Base-by-base conservation (phyloP, 371 early-diverging fungal species). In the Zancudomyces culisetae region DNA sequence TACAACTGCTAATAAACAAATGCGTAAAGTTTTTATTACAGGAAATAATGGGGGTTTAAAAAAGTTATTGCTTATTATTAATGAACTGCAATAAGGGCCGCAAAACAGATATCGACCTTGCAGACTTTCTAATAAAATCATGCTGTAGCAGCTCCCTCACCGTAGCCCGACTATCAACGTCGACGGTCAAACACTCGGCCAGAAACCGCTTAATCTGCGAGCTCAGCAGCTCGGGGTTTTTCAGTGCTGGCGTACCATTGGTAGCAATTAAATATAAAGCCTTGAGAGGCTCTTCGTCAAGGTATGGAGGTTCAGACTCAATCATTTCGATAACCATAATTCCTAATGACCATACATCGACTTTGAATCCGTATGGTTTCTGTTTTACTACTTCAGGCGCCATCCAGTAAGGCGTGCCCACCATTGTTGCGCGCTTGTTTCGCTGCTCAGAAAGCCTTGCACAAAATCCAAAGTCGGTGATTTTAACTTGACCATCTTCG, bases 301-400 rank as follows among this genome's bases (percentile, higher is more conserved):
- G 66, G 63, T 95, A 98, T 30, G 99, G 99, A 24, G 95, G 95
- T 68, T 91, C 92, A 49, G 88, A 87, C 64, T 95, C 93, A 58
- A 94, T 79, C 90, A 98, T 90, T 70, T 98, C 96, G 60, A 95
- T 96, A 1, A 92, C 87, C 84, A 90, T 87, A 54, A 94, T 90
- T 49, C 90, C 89, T 49, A 87, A 60, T 2, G 90, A 87, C 94
- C 94, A 94, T 52, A 90, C 79, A 69, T 94, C 95, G 10, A 87
- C 86, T 66, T 83, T 84, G 52, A 76, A 75, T 15, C 85, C 88
- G 61, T 94, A 95, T 47, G 87, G 83, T 63, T 85, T 84, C 55
- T 84, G 85, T 66, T 76, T 85, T 51, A 94, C 87, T 0, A 90
- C 85, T 62, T 90, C 94, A 19, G 91, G 91, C 6, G 90, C 85